Percentiles rank a stretch among this genome's conserved stretches.
phyloP scores from a whole-genome alignment of 129 eudicot genomes.

The Artemisia tridentata region DNA sequence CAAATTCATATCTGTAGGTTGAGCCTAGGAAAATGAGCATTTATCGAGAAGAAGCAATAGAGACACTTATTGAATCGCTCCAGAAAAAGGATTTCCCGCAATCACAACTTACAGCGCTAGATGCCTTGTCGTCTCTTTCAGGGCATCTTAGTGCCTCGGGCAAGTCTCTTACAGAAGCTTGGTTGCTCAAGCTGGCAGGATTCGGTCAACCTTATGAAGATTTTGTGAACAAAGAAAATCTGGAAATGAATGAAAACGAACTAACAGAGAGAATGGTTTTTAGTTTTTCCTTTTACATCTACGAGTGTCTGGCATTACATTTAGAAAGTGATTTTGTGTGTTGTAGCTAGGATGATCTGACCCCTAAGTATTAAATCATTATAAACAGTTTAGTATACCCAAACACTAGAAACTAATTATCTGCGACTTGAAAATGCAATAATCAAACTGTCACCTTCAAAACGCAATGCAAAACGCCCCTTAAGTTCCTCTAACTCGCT shows the following conservation, averaged over 20 bases:
- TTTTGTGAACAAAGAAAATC: constrained; percentile 43
- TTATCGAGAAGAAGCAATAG: constrained; percentile 88
- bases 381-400: too few species aligned
- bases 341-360: background rate
- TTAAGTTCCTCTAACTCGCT: background rate
- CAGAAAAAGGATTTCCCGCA: constrained; percentile 66
- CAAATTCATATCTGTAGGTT: constrained; percentile 31
- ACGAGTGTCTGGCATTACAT: background rate
- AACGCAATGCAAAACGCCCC: too few species aligned
- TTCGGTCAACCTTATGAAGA: constrained; percentile 56
- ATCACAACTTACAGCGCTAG: constrained; percentile 63
- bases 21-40: constrained; percentile 86
- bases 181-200: constrained; percentile 79
- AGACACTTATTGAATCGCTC: constrained; percentile 60
- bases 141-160: constrained; percentile 55
- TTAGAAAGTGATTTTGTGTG: background rate
- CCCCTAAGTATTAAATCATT: too few species aligned
- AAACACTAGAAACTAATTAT: too few species aligned
- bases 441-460: background rate
- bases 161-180: constrained; percentile 57
- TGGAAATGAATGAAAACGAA: constrained; percentile 29
- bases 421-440: background rate
- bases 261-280: constrained; percentile 43
- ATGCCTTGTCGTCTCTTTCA: constrained; percentile 57
- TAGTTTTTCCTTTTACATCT: background rate